These are phyloP conservation scores for Blumeriella jaapii DNA, from an alignment of 2,329 filamentous ascomycete species.

Conservation along the genomic window DNA sequence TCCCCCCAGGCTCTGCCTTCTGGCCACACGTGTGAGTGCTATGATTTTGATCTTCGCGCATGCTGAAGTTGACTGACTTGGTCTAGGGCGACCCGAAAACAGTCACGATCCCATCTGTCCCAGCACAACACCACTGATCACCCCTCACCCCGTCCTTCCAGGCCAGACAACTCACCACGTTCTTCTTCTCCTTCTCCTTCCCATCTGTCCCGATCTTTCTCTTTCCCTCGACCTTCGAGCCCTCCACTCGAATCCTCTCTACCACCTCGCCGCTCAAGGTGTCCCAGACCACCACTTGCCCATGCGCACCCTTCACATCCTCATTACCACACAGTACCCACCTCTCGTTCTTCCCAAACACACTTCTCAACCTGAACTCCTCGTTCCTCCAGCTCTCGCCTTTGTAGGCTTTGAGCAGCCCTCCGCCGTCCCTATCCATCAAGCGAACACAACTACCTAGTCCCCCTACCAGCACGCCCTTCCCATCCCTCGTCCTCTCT, in stretches of 20 bases:
- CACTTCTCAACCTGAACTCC: slow-evolving; percentile 25
- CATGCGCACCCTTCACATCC: slow-evolving; percentile 21
- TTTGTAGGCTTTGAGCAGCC: slow-evolving; percentile 60
- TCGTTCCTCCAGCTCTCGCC: slow-evolving; percentile 35
- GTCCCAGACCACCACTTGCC: slow-evolving; percentile 64
- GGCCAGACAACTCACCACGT: slow-evolving; percentile 49
- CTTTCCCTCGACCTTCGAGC: slow-evolving; percentile 27
- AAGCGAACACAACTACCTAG: slow-evolving; percentile 69
- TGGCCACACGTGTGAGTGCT: too few relatives aligned
- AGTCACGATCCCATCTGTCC: slow-evolving; percentile 54
- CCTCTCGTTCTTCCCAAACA: slow-evolving; percentile 63
- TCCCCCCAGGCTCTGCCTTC: too few relatives aligned
- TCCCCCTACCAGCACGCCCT: slow-evolving; percentile 60
- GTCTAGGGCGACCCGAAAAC: slow-evolving; percentile 39
- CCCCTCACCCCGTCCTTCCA: slow-evolving; percentile 53
- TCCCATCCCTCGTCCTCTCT: slow-evolving; percentile 57
- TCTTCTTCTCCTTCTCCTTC: slow-evolving; percentile 45
- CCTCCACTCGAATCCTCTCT: slow-evolving; percentile 43
- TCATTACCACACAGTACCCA: slow-evolving; percentile 77
- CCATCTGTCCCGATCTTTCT: slow-evolving; percentile 47
- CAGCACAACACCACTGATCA: slow-evolving; percentile 53
- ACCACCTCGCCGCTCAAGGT: slow-evolving; percentile 59
- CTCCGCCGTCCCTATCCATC: slow-evolving; percentile 67
- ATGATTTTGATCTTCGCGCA: too few relatives aligned
- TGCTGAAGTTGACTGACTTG: background rate